Conservation (phyloP, 2,329 filamentous ascomycete species). For the Pseudopyricularia javanii region DNA sequence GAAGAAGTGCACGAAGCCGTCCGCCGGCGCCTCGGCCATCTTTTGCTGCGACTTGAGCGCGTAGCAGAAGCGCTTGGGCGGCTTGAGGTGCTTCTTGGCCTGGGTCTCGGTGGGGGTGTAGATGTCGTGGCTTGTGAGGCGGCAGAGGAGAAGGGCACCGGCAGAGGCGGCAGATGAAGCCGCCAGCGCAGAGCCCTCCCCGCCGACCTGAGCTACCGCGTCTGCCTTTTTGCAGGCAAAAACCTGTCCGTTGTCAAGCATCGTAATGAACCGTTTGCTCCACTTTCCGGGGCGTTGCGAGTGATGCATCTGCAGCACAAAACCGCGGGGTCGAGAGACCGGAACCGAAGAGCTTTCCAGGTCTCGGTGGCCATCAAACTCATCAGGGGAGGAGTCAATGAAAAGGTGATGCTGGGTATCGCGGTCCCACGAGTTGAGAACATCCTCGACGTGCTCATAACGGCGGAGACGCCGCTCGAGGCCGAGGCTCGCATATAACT, state of each 20-base stretch:
- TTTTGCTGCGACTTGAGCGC: conserved; percentile 90
- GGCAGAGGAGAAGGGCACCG: conserved; percentile 60
- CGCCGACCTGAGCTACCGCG: conserved; percentile 22
- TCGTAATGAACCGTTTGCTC: conserved; percentile 71
- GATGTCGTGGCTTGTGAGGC: conserved; percentile 85
- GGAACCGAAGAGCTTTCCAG: conserved; percentile 55
- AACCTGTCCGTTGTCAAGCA: conserved; percentile 63
- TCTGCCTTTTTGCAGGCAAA: conserved; percentile 56
- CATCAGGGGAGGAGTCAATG: conserved; percentile 44
- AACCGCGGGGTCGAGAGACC: conserved; percentile 38
- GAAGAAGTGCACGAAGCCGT: conserved; percentile 90
- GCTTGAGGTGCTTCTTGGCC: conserved; percentile 58
- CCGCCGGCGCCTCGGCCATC: conserved; percentile 48
- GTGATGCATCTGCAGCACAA: conserved; percentile 63
- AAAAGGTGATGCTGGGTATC: conserved; percentile 67
- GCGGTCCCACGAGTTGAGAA: conserved; percentile 86
- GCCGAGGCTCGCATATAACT: conserved; percentile 63
- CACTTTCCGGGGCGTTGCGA: conserved; percentile 75
- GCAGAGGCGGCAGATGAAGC: not conserved
- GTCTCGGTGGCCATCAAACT: conserved; percentile 39
- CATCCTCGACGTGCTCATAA: conserved; percentile 76
- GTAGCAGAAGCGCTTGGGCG: conserved; percentile 76
- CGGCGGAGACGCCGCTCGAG: conserved; percentile 72
- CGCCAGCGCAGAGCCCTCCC: not conserved
- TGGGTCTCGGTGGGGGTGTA: conserved; percentile 65